Conservation (phyloP, 116 monocot species). For the Posidonia oceanica region DNA sequence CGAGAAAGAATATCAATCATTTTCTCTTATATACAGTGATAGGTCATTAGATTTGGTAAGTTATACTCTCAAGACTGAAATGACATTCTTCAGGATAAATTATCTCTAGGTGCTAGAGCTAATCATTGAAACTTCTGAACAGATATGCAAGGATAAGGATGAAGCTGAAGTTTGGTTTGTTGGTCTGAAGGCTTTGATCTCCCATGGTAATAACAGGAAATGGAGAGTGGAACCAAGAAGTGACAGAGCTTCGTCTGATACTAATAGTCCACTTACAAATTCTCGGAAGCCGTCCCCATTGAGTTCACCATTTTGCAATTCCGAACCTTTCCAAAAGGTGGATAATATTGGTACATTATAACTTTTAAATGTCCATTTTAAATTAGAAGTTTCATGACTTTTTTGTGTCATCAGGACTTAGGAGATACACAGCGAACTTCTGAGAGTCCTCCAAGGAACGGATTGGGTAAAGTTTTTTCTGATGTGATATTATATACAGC, state of each 20-base stretch:
- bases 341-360: neutral
- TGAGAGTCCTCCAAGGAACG: constrained; percentile 36
- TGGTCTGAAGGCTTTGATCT: constrained; percentile 79
- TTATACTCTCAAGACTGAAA: neutral
- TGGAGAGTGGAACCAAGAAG: constrained; percentile 48
- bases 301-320: constrained; percentile 25
- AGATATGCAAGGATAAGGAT: constrained; percentile 99
- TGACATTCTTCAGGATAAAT: no score
- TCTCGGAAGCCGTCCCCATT: constrained; percentile 27
- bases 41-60: constrained; percentile 88
- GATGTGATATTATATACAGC: constrained; percentile 55
- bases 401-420: constrained; percentile 38
- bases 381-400: neutral
- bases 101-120: no score
- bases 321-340: constrained; percentile 37
- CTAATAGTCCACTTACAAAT: constrained; percentile 35
- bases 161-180: constrained; percentile 99
- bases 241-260: constrained; percentile 42
- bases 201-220: constrained; percentile 28
- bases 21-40: constrained; percentile 89
- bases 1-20: constrained; percentile 95
- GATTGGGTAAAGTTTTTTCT: constrained; percentile 56
- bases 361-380: neutral
- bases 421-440: constrained; percentile 24
- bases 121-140: constrained; percentile 8